A percentile compares a stretch with the other conserved stretches of the same genome.
phyloP scores from a whole-genome alignment of 441 rosid species.

The Pelargonium cotyledonis region DNA sequence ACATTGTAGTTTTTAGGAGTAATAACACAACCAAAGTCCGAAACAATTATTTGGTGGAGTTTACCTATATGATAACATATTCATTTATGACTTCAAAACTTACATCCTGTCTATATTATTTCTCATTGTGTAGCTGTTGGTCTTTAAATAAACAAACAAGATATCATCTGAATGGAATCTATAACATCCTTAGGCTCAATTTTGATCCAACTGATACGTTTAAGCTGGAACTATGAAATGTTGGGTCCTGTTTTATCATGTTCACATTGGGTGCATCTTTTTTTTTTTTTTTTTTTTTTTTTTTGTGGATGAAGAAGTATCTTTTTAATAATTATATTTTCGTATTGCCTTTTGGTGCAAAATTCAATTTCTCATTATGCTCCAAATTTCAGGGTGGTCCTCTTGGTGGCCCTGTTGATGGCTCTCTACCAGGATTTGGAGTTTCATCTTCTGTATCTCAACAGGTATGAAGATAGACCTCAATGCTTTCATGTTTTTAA shows the following conservation, averaged over 20 bases:
- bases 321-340: conserved; percentile 1
- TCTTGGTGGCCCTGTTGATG: conserved; percentile 46
- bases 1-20: too few species aligned
- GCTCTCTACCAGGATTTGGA: conserved; percentile 40
- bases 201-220: background rate
- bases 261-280: background rate
- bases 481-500: conserved; percentile 8
- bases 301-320: background rate
- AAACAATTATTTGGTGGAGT: too few species aligned
- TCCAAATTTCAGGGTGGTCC: conserved; percentile 39
- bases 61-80: too few species aligned
- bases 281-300: too few species aligned
- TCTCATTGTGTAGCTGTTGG: background rate
- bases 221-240: background rate
- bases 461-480: conserved; percentile 32
- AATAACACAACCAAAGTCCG: too few species aligned
- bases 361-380: background rate
- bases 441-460: conserved; percentile 40
- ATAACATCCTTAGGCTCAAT: background rate
- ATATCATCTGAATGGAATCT: background rate
- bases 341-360: background rate
- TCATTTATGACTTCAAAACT: too few species aligned
- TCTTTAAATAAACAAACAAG: background rate
- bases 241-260: background rate
- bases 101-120: background rate